Percentiles rank a stretch among this genome's conserved stretches.
Evolutionary conservation across 2,329 filamentous ascomycete species (phyloP).

Genomic region (Chrysosphaeria jannelii): DNA sequence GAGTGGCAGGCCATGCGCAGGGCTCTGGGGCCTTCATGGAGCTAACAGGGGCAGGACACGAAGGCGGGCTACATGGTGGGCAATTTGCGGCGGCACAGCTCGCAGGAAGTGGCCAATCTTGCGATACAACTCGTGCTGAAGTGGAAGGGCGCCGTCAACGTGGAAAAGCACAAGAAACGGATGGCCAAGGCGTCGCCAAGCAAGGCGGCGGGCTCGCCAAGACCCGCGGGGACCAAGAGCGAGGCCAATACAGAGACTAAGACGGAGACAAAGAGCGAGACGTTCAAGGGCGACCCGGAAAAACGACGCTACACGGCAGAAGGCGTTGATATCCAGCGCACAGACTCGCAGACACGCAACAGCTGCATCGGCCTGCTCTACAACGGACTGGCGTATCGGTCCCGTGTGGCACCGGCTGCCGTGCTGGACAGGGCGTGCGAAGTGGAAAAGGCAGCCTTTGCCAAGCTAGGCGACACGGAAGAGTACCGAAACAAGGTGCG

Average conservation of each 20-base stretch:
- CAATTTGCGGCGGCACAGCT: constrained; percentile 43
- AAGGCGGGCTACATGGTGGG: constrained; percentile 74
- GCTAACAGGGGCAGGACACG: constrained; percentile 25
- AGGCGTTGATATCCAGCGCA: constrained; percentile 47
- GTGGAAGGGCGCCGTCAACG: constrained; percentile 56
- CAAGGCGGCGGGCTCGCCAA: constrained; percentile 1
- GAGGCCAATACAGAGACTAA: constrained; percentile 9
- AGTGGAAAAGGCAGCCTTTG: constrained; percentile 51
- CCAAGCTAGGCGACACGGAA: constrained; percentile 37
- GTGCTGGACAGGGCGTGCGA: constrained; percentile 52
- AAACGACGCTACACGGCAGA: constrained; percentile 66
- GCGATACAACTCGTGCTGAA: constrained; percentile 64
- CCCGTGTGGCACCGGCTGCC: constrained; percentile 35
- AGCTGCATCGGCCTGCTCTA: constrained; percentile 77
- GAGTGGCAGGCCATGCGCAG: too few species aligned
- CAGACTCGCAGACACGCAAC: constrained; percentile 44
- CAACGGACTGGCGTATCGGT: constrained; percentile 51
- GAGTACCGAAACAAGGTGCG: constrained; percentile 73
- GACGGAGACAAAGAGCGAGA: constrained; percentile 11
- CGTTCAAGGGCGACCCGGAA: constrained; percentile 34
- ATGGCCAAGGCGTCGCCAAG: constrained; percentile 6
- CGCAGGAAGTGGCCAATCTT: constrained; percentile 51
- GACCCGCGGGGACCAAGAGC: not conserved
- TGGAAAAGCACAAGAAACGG: constrained; percentile 25
- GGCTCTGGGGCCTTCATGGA: not conserved